phyloP scores from a whole-genome alignment of 2,329 filamentous ascomycete species.

The Hypoxylon sp. region DNA sequence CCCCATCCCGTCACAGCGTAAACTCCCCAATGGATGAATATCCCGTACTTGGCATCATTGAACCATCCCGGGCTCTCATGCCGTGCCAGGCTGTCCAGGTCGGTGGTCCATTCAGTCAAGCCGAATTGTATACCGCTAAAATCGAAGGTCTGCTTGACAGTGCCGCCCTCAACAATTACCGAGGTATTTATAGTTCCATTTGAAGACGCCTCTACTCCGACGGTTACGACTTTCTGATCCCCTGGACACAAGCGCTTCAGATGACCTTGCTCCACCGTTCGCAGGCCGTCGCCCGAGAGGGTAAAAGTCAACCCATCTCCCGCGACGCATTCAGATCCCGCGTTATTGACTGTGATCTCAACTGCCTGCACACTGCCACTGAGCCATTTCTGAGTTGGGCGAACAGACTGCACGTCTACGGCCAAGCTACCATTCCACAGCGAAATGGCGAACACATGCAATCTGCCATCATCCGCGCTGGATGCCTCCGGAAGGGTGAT shows the following conservation, averaged over 20 bases:
- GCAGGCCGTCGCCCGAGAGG: slow-evolving; percentile 58
- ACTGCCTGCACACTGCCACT: slow-evolving; percentile 58
- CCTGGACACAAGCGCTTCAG: slow-evolving; percentile 61
- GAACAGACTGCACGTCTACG: slow-evolving; percentile 57
- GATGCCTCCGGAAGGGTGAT: slow-evolving; percentile 60
- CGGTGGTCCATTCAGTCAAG: slow-evolving; percentile 56
- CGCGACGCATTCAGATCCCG: slow-evolving; percentile 53
- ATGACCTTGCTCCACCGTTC: slow-evolving; percentile 58
- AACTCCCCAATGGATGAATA: slow-evolving; percentile 73
- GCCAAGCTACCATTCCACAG: slow-evolving; percentile 49
- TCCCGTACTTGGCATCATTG: slow-evolving; percentile 69
- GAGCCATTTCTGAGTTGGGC: slow-evolving; percentile 62
- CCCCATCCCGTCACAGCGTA: slow-evolving; percentile 72
- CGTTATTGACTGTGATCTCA: slow-evolving; percentile 54
- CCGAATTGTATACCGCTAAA: slow-evolving; percentile 52
- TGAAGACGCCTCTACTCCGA: slow-evolving; percentile 56
- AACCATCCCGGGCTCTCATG: slow-evolving; percentile 68
- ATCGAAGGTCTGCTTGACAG: slow-evolving; percentile 18
- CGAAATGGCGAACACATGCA: slow-evolving; percentile 62
- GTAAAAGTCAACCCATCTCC: slow-evolving; percentile 53
- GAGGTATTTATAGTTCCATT: slow-evolving; percentile 46
- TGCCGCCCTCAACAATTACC: slow-evolving; percentile 43
- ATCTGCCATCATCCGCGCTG: slow-evolving; percentile 55
- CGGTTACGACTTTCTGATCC: slow-evolving; percentile 59
- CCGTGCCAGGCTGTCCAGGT: slow-evolving; percentile 55